Percentiles rank a stretch among this genome's conserved stretches.
phyloP scores from a whole-genome alignment of 164 flowering plant species.

The Tetrastigma voinierianum region DNA sequence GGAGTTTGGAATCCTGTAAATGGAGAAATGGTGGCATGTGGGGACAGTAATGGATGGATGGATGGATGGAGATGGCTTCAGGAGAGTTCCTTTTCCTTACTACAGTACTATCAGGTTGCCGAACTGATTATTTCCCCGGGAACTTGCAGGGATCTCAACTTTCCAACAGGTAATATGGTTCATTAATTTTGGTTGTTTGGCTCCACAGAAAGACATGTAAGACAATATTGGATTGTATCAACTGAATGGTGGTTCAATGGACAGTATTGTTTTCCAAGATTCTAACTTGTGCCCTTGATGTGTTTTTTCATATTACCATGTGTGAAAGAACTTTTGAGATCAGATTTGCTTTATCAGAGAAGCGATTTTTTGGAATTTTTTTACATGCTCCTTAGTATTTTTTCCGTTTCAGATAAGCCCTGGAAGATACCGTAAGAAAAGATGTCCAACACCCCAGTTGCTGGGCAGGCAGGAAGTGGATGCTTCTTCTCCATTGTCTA shows the following conservation, averaged over 20 bases:
- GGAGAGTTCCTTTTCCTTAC: not conserved
- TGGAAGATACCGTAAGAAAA: too few relatives aligned
- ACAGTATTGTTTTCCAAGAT: too few relatives aligned
- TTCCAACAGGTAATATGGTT: not conserved
- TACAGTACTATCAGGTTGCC: not conserved
- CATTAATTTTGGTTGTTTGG: conserved; percentile 3
- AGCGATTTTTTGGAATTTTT: too few relatives aligned
- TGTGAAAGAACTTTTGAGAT: too few relatives aligned
- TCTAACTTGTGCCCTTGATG: too few relatives aligned
- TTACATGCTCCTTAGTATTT: too few relatives aligned
- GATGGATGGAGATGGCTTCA: not conserved
- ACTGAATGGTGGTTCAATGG: not conserved
- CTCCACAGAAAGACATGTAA: not conserved
- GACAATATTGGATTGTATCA: not conserved
- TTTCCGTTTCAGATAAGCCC: too few relatives aligned
- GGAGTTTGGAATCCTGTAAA: conserved; percentile 19
- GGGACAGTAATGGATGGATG: conserved; percentile 38
- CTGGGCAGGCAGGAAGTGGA: too few relatives aligned
- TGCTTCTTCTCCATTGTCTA: too few relatives aligned
- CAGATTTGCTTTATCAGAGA: too few relatives aligned
- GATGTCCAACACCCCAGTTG: too few relatives aligned
- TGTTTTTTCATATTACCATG: too few relatives aligned
- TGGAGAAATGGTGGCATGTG: conserved; percentile 23
- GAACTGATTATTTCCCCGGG: not conserved
- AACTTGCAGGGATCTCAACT: not conserved